Conservation (phyloP, 1,284 basidiomycete species). For the Cutaneotrichosporon cutaneum region DNA sequence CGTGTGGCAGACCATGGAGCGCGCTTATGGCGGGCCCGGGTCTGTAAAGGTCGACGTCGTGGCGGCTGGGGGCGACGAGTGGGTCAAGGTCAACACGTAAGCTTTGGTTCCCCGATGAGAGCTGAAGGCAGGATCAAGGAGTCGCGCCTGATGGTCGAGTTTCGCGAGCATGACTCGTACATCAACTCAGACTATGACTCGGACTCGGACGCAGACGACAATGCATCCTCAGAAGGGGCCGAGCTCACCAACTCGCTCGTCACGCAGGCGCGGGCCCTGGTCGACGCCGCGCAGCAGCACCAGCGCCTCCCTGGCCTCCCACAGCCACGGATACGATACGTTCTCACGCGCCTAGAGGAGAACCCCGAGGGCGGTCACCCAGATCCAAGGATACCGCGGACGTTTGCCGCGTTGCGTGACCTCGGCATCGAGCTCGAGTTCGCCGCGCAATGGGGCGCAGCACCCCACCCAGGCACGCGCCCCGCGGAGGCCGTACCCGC, state of each 20-base stretch:
- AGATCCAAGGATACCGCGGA: slow-evolving; percentile 64
- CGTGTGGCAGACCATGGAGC: slow-evolving; percentile 38
- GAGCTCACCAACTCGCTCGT: slow-evolving; percentile 59
- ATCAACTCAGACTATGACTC: slow-evolving; percentile 55
- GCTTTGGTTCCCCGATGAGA: slow-evolving; percentile 31
- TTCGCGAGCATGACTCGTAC: slow-evolving; percentile 78
- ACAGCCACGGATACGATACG: slow-evolving; percentile 58
- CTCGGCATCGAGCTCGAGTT: slow-evolving; percentile 64
- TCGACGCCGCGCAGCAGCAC: slow-evolving; percentile 63
- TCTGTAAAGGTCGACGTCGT: slow-evolving; percentile 65
- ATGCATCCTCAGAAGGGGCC: not conserved
- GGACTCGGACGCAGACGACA: slow-evolving; percentile 24
- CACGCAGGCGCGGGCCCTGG: slow-evolving; percentile 51
- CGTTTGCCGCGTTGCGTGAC: slow-evolving; percentile 59
- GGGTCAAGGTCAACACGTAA: slow-evolving; percentile 84
- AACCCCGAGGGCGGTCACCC: slow-evolving; percentile 32
- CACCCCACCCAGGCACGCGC: not conserved
- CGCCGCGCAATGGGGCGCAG: not conserved
- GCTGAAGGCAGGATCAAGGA: slow-evolving; percentile 64
- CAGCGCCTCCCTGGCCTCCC: slow-evolving; percentile 29
- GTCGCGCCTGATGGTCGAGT: slow-evolving; percentile 70
- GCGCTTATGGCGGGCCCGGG: slow-evolving; percentile 13
- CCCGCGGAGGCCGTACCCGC: slow-evolving; percentile 5
- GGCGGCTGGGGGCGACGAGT: slow-evolving; percentile 65
- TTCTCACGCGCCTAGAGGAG: slow-evolving; percentile 67